phyloP scores from a whole-genome alignment of 23 red algal species.

The Chondrus crispus region DNA sequence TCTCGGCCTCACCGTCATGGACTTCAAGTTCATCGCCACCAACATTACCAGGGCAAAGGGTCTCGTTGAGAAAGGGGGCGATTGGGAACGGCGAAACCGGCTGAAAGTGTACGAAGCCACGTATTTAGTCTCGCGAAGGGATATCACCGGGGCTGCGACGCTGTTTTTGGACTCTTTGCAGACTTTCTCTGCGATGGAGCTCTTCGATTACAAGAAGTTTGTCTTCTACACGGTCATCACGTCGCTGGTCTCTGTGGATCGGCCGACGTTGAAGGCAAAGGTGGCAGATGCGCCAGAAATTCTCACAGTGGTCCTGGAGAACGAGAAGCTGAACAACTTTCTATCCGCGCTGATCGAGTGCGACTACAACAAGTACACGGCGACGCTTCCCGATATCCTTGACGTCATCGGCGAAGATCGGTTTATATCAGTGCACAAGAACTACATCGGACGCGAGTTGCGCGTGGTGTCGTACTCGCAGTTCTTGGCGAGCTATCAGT shows the following conservation, averaged over 20 bases:
- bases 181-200: conserved; percentile 93
- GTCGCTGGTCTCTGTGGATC: conserved; percentile 77
- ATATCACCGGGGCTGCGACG: conserved; percentile 66
- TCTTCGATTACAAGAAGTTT: conserved; percentile 77
- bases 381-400: conserved; percentile 73
- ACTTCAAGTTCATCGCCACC: conserved; percentile 50
- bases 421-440: conserved; percentile 62
- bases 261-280: conserved; percentile 78
- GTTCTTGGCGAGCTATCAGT: conserved; percentile 89
- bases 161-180: conserved; percentile 90
- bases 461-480: conserved; percentile 89
- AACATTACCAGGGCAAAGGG: conserved; percentile 73
- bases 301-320: conserved; percentile 70
- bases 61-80: conserved; percentile 83
- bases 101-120: conserved; percentile 95
- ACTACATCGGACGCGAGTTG: conserved; percentile 84
- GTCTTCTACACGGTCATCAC: conserved; percentile 90
- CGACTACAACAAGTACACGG: conserved; percentile 78
- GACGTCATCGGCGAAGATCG: conserved; percentile 64
- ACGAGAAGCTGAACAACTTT: conserved; percentile 55
- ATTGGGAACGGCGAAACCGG: conserved; percentile 99
- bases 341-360: conserved; percentile 81
- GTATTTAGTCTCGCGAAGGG: conserved; percentile 65
- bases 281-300: conserved; percentile 91
- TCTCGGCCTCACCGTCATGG: conserved; percentile 70